These are phyloP conservation scores for Colletotrichum sp. DNA, from an alignment of 2,329 filamentous ascomycete species.

Conservation along the genomic window DNA sequence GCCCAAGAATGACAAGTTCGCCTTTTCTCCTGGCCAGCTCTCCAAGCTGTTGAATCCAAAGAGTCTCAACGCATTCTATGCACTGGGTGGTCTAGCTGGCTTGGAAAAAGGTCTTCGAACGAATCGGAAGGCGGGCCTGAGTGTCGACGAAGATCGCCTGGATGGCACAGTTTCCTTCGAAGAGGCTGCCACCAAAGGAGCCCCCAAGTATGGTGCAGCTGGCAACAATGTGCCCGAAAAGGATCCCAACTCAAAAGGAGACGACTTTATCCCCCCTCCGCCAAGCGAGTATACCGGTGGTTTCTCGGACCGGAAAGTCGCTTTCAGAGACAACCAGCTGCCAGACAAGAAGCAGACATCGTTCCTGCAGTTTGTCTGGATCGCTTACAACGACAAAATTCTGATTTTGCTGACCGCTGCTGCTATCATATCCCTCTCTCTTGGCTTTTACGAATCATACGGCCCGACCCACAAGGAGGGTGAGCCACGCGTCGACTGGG, in stretches of 20 bases:
- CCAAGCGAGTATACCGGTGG: background rate
- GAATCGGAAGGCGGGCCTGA: constrained; percentile 68
- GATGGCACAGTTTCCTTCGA: constrained; percentile 73
- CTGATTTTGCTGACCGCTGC: constrained; percentile 73
- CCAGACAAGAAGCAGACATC: constrained; percentile 65
- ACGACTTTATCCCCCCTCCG: constrained; percentile 14
- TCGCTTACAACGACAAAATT: constrained; percentile 76
- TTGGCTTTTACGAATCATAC: constrained; percentile 73
- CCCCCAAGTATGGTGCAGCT: constrained; percentile 35
- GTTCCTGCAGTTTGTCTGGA: constrained; percentile 67
- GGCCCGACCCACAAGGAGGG: constrained; percentile 46
- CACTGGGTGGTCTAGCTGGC: constrained; percentile 74
- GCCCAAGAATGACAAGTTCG: constrained; percentile 72
- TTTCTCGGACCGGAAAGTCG: constrained; percentile 59
- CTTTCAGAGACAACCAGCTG: constrained; percentile 64
- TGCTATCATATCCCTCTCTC: constrained; percentile 69
- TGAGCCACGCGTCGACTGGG: constrained; percentile 58
- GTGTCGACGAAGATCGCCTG: constrained; percentile 69
- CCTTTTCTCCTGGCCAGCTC: constrained; percentile 74
- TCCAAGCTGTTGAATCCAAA: constrained; percentile 83
- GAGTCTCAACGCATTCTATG: constrained; percentile 75
- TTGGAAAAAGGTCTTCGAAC: constrained; percentile 77
- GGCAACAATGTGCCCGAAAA: constrained; percentile 34
- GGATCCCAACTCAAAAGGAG: constrained; percentile 22
- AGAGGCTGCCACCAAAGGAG: constrained; percentile 53